Conservation (phyloP, 2,329 filamentous ascomycete genomes). For the Penicillium freii region DNA sequence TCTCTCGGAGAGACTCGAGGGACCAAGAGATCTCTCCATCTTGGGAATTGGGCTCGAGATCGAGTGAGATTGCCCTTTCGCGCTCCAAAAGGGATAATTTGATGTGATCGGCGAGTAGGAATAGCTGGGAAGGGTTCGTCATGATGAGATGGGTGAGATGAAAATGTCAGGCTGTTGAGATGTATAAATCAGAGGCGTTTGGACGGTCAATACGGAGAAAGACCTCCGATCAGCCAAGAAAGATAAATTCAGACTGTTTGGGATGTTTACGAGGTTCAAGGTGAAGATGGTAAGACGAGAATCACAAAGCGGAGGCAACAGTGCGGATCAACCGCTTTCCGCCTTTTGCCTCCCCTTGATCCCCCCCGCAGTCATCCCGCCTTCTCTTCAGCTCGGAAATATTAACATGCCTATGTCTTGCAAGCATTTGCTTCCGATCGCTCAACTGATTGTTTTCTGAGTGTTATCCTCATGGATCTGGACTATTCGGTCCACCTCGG, state of each 20-base stretch:
- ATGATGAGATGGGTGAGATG: slow-evolving; percentile 34
- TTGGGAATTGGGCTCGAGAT: slow-evolving; percentile 74
- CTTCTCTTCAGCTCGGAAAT: slow-evolving; percentile 8
- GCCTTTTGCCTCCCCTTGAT: slow-evolving; percentile 16
- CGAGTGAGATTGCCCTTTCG: slow-evolving; percentile 77
- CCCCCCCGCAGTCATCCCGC: slow-evolving; percentile 16
- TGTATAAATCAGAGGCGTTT: background rate
- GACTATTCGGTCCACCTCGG: slow-evolving; percentile 17
- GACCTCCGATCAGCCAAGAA: slow-evolving; percentile 8
- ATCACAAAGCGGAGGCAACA: slow-evolving; percentile 16
- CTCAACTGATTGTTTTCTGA: slow-evolving; percentile 9
- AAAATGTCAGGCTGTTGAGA: slow-evolving; percentile 1
- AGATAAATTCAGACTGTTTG: background rate
- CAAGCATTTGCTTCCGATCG: slow-evolving; percentile 1
- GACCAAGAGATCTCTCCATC: slow-evolving; percentile 87
- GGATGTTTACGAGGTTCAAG: background rate
- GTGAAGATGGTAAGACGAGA: slow-evolving; percentile 15
- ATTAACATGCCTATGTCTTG: background rate
- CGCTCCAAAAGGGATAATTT: slow-evolving; percentile 93
- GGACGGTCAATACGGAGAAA: slow-evolving; percentile 3
- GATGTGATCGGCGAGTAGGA: slow-evolving; percentile 92
- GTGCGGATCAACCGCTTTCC: slow-evolving; percentile 25
- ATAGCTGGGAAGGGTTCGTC: slow-evolving; percentile 69
- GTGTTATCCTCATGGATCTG: slow-evolving; percentile 24
- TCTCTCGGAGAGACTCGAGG: slow-evolving; percentile 79